phyloP scores from a whole-genome alignment of 768 basidiomycete genomes.

The Leccinum olivaceopallidum region DNA sequence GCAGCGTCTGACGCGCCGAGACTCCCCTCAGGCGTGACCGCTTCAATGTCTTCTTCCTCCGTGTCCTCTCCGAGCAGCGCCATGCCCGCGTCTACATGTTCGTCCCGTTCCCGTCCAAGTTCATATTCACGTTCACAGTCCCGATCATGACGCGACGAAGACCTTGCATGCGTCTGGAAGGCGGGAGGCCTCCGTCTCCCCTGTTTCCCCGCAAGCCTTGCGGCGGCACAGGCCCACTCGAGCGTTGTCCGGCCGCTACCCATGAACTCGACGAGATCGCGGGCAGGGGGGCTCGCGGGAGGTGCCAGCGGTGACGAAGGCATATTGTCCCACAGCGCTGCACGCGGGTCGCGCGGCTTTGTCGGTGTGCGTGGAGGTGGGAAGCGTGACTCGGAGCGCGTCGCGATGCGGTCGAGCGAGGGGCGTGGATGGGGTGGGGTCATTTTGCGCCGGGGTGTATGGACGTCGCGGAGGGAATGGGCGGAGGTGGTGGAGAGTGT shows the following conservation, averaged over 20 bases:
- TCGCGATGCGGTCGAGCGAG: slow-evolving; percentile 33
- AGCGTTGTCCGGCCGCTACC: slow-evolving; percentile 24
- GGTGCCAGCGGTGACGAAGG: slow-evolving; percentile 46
- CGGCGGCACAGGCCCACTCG: slow-evolving; percentile 42
- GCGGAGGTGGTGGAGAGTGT: slow-evolving; percentile 30
- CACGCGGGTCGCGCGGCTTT: slow-evolving; percentile 30
- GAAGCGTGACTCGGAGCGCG: slow-evolving; percentile 33
- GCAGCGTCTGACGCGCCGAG: slow-evolving; percentile 41
- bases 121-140: slow-evolving; percentile 11
- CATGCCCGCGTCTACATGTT: background rate
- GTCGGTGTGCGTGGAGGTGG: slow-evolving; percentile 32
- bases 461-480: background rate
- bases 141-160: slow-evolving; percentile 11
- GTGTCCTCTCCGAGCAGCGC: slow-evolving; percentile 43
- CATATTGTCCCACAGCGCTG: slow-evolving; percentile 36
- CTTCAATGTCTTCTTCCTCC: slow-evolving; percentile 67
- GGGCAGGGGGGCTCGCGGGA: slow-evolving; percentile 34
- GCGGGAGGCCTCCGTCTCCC: slow-evolving; percentile 19
- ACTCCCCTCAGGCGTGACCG: slow-evolving; percentile 61
- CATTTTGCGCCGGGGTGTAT: slow-evolving; percentile 30
- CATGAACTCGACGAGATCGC: slow-evolving; percentile 32
- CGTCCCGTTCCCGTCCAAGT: background rate
- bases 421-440: slow-evolving; percentile 33
- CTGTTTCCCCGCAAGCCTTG: slow-evolving; percentile 49
- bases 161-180: background rate